These are phyloP conservation scores for Botrytis deweyae DNA, from an alignment of 2,329 filamentous ascomycete genomes.

Conservation along the genomic window DNA sequence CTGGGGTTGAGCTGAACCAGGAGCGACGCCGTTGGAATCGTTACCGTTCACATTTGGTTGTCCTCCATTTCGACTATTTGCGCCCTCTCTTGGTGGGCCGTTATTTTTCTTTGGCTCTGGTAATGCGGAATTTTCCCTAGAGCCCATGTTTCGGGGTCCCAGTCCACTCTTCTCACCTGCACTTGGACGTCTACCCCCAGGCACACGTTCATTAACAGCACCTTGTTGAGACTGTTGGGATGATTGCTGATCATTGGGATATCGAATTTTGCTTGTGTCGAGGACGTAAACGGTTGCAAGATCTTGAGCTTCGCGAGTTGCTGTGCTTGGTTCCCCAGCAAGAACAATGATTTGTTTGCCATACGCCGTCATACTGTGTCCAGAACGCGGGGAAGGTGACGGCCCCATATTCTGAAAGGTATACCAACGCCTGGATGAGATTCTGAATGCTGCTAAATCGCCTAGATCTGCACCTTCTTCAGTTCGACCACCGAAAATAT, in stretches of 20 bases:
- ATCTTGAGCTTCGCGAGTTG: slow-evolving; percentile 76
- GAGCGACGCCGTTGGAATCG: slow-evolving; percentile 38
- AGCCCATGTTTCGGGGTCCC: slow-evolving; percentile 32
- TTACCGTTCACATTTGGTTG: slow-evolving; percentile 43
- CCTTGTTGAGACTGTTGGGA: slow-evolving; percentile 40
- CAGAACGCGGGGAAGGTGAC: slow-evolving; percentile 87
- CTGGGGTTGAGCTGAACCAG: slow-evolving; percentile 38
- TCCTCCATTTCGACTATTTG: slow-evolving; percentile 40
- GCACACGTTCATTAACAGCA: slow-evolving; percentile 44
- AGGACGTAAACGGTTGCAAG: slow-evolving; percentile 86
- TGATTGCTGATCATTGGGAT: slow-evolving; percentile 69
- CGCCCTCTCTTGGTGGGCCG: slow-evolving; percentile 46
- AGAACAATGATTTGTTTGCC: slow-evolving; percentile 91
- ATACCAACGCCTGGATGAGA: slow-evolving; percentile 88
- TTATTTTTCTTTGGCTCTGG: slow-evolving; percentile 50
- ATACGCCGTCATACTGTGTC: slow-evolving; percentile 95
- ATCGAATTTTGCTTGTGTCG: slow-evolving; percentile 94
- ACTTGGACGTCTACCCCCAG: slow-evolving; percentile 43
- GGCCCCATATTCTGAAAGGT: slow-evolving; percentile 99
- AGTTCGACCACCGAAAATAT: slow-evolving; percentile 93
- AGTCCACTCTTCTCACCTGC: slow-evolving; percentile 44
- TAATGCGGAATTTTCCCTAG: slow-evolving; percentile 34
- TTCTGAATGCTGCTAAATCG: slow-evolving; percentile 83
- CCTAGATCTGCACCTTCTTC: slow-evolving; percentile 91
- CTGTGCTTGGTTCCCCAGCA: slow-evolving; percentile 90